Evolutionary conservation across 345 rosid species (phyloP).

Genomic region (Isatis tinctoria): DNA sequence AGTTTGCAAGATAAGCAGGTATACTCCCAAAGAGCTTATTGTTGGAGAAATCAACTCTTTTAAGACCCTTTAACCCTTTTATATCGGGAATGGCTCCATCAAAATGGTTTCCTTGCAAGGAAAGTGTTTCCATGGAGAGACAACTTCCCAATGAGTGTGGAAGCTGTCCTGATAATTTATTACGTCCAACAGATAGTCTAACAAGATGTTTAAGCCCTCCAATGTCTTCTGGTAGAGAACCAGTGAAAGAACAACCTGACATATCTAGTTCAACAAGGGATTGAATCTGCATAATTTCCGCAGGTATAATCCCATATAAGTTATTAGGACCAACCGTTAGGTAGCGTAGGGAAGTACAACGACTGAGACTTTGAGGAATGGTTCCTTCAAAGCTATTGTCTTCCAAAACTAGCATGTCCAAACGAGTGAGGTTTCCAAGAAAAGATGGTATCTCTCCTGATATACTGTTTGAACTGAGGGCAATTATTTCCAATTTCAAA

Average conservation of each 20-base stretch:
- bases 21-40: slow-evolving; percentile 7
- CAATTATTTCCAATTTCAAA: neutral
- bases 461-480: neutral
- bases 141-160: neutral
- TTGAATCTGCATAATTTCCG: neutral
- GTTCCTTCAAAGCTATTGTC: slow-evolving; percentile 2
- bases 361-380: neutral
- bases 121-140: neutral
- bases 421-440: neutral
- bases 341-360: neutral
- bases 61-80: neutral
- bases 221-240: neutral
- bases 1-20: neutral
- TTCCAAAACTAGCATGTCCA: neutral
- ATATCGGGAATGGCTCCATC: slow-evolving; percentile 1
- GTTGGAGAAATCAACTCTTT: neutral
- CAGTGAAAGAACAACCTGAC: neutral
- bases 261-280: fast-evolving
- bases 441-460: neutral
- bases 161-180: neutral
- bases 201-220: neutral
- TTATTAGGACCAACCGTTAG: neutral
- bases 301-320: slow-evolving; percentile 3
- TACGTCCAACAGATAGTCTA: fast-evolving
- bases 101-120: neutral